Percentiles rank a stretch among this genome's conserved stretches.
These are phyloP conservation scores for Colletotrichum orbiculare DNA, from an alignment of 2,329 filamentous ascomycete species.

Conservation along the genomic window DNA sequence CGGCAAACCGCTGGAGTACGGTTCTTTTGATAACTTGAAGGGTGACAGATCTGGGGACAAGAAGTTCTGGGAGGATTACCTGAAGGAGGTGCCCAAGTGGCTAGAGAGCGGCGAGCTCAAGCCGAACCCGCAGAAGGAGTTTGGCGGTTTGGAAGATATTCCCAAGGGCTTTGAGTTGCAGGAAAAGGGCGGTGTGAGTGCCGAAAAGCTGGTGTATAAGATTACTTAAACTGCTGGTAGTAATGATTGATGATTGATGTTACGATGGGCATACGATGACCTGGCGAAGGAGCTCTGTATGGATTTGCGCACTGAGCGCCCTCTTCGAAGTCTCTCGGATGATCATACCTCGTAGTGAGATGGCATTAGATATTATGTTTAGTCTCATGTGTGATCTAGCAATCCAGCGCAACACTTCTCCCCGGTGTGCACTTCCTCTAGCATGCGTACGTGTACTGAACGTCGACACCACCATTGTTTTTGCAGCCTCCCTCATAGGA, in stretches of 20 bases:
- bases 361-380: no score
- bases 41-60: conserved; percentile 26
- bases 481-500: conserved; percentile 2
- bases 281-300: no score
- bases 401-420: no score
- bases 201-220: conserved; percentile 31
- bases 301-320: no score
- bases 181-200: conserved; percentile 25
- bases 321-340: no score
- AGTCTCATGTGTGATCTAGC: no score
- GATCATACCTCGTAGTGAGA: no score
- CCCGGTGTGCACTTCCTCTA: not conserved
- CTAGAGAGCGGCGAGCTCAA: conserved; percentile 19
- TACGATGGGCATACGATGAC: no score
- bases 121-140: conserved; percentile 31
- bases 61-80: conserved; percentile 33
- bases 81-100: conserved; percentile 20
- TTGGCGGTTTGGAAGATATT: conserved; percentile 24
- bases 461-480: conserved; percentile 10
- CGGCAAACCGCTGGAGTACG: conserved; percentile 11
- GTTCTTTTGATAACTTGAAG: conserved; percentile 21
- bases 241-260: not conserved
- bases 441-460: conserved; percentile 14
- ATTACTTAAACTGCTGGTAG: not conserved
- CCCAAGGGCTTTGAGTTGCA: conserved; percentile 32